These are phyloP conservation scores for Periconia sp. DNA, from an alignment of 2,329 filamentous ascomycete genomes.

Conservation along the genomic window DNA sequence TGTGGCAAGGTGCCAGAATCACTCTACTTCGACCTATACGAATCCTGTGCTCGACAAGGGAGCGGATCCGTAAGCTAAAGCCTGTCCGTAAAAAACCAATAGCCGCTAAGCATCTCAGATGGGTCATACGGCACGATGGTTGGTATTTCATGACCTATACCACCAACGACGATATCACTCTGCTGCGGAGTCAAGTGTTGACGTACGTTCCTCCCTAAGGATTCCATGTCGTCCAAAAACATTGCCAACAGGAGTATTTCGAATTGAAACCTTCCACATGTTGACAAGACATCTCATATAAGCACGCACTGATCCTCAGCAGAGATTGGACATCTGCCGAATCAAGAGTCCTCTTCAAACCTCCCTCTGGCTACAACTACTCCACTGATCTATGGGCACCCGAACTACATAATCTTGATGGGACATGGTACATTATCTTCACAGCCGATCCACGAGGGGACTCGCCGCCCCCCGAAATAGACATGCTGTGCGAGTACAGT, in stretches of 20 bases:
- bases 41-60: slow-evolving; percentile 52
- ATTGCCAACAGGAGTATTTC: too few species aligned
- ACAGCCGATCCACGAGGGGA: slow-evolving; percentile 58
- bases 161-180: slow-evolving; percentile 51
- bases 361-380: slow-evolving; percentile 51
- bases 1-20: slow-evolving; percentile 23
- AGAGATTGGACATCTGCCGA: slow-evolving; percentile 54
- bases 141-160: slow-evolving; percentile 56
- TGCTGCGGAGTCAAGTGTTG: slow-evolving; percentile 49
- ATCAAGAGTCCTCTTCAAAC: slow-evolving; percentile 50
- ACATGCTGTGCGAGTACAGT: slow-evolving; percentile 56
- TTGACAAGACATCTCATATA: background rate
- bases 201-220: slow-evolving; percentile 39
- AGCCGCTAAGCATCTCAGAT: slow-evolving; percentile 30
- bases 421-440: slow-evolving; percentile 60
- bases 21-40: slow-evolving; percentile 41
- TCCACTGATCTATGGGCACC: slow-evolving; percentile 59
- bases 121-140: slow-evolving; percentile 49
- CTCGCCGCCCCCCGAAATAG: slow-evolving; percentile 53
- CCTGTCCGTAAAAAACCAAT: background rate
- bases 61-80: slow-evolving; percentile 49
- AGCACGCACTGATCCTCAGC: background rate
- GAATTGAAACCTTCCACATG: background rate
- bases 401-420: slow-evolving; percentile 55
- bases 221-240: too few species aligned